These are phyloP conservation scores for Fusarium praegraminearum DNA, from an alignment of 2,329 filamentous ascomycete genomes.

Conservation along the genomic window DNA sequence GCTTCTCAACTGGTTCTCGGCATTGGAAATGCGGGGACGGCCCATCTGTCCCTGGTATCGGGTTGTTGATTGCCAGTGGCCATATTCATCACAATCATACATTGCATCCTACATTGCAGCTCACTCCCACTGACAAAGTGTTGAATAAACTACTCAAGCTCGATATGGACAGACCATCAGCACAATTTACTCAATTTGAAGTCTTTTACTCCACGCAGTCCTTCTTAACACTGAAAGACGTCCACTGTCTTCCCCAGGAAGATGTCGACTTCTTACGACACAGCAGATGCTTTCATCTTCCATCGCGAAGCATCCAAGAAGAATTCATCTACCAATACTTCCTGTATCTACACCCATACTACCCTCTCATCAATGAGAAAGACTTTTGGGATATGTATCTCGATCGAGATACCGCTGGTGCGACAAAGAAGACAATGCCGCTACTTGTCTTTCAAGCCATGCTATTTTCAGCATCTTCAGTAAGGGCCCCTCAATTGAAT, in stretches of 20 bases:
- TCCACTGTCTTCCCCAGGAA: not conserved
- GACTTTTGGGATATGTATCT: conserved; percentile 39
- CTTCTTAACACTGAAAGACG: not conserved
- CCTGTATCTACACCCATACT: conserved; percentile 34
- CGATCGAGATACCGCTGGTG: not conserved
- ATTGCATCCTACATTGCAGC: not conserved
- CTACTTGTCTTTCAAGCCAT: conserved; percentile 29
- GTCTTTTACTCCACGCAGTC: not conserved
- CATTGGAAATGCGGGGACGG: not conserved
- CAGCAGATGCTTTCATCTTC: conserved; percentile 17
- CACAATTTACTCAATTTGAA: conserved; percentile 9
- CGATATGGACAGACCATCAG: not conserved
- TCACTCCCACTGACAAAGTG: not conserved
- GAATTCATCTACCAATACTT: conserved; percentile 28
- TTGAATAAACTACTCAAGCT: not conserved
- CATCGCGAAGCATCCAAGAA: not conserved
- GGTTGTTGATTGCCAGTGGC: not conserved
- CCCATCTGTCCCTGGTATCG: not conserved
- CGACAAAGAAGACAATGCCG: not conserved
- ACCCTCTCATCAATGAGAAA: conserved; percentile 26
- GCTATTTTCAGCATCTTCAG: conserved; percentile 36
- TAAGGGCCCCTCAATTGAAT: not conserved
- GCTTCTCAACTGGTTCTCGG: not conserved
- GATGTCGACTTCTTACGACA: conserved; percentile 11
- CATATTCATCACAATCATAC: not conserved